Base-by-base conservation (phyloP, 768 basidiomycete genomes). In the Mycena epipterygia region DNA sequence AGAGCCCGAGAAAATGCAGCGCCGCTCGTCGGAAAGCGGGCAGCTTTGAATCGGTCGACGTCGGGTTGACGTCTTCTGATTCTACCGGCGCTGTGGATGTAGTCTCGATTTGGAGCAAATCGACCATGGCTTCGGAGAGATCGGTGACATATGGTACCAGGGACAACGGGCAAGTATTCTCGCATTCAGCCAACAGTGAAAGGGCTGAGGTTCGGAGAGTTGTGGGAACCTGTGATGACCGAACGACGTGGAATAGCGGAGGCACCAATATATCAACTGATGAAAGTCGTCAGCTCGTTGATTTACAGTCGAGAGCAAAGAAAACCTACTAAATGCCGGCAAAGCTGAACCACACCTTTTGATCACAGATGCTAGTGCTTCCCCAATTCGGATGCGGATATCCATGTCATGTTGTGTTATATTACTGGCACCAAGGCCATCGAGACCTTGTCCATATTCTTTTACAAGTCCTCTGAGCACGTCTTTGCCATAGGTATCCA, bases 11-110 rank as follows among this genome's bases (percentile, higher is more conserved):
- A 77, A 98, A 92, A 74, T 96, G 91, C n/a, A 98, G 77, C 0
- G 94, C 95, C 1, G 95, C 91, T 46, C 97, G 92, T 35, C 97
- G 89, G 5, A 98, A 83, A 1, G 94, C 87, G 1, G 97, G 94
- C 55, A 94, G 86, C 77, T 91, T 94, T 0, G 92, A 71, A 73
- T 91, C 83, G 4, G 81, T 81, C 0, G 88, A 84, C 0, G 89
- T 88, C 13, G 94, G 92, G 39, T 90, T 82, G 2, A 82, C 76
- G 77, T 93, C 90, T 78, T 61, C 59, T 21, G 73, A 65, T 64
- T 73, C 57, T 67, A 76, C 59, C 44, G 63, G 64, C 29, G 67
- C 64, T 23, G 80, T 65, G 11, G 85, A 76, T 25, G 85, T 79
- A 30, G 82, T 86, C 76, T 94, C 91, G 3, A 91, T 77, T 73